phyloP scores from a whole-genome alignment of 768 basidiomycete genomes.

The Coprinopsis sp. region DNA sequence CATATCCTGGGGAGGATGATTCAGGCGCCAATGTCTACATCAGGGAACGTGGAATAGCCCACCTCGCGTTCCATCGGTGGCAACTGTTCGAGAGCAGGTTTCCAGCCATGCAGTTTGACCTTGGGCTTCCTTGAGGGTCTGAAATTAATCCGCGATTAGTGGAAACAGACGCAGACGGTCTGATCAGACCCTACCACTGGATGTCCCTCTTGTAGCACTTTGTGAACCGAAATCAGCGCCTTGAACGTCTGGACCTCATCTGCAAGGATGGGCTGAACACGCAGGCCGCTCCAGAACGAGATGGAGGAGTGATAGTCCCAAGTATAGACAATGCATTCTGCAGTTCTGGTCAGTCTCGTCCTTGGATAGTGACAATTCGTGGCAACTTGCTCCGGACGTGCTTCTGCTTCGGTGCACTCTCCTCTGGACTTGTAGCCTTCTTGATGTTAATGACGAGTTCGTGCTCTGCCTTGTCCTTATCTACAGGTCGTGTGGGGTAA shows the following conservation, averaged over 20 bases:
- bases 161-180: conserved; percentile 3
- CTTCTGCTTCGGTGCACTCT: conserved; percentile 97
- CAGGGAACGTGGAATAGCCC: conserved; percentile 6
- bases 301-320: conserved; percentile 99
- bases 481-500: conserved; percentile 95
- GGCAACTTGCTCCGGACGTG: conserved; percentile 87
- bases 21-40: not conserved
- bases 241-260: conserved; percentile 99
- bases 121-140: conserved; percentile 97
- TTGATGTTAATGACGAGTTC: conserved; percentile 95
- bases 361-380: conserved; percentile 2
- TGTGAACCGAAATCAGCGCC: conserved; percentile 94
- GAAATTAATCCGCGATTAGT: conserved; percentile 11
- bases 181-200: conserved; percentile 58
- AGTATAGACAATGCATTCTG: conserved; percentile 98
- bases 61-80: conserved; percentile 76
- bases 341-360: conserved; percentile 11
- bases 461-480: conserved; percentile 96
- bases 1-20: conserved; percentile 61
- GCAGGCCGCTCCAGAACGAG: conserved; percentile 95
- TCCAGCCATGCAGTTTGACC: conserved; percentile 97
- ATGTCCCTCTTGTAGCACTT: conserved; percentile 96
- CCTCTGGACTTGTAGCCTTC: conserved; percentile 95
- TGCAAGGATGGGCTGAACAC: conserved; percentile 93
- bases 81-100: conserved; percentile 89